Percentiles rank a stretch among this genome's conserved stretches.
Conservation (phyloP, 73 alveolate species). For the Tetrahymena elliotti region DNA sequence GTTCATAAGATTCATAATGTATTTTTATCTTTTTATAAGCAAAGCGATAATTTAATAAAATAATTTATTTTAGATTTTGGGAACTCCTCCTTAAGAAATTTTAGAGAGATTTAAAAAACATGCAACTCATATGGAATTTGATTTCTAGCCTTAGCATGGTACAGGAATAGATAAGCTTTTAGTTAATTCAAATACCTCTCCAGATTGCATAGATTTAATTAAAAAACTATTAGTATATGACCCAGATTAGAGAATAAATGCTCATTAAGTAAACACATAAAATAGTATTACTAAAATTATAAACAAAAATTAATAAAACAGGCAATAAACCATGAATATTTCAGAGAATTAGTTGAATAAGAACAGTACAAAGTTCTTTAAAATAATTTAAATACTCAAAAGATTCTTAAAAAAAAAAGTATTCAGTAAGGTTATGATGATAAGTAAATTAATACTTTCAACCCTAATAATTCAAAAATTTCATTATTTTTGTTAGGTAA, state of each 20-base stretch:
- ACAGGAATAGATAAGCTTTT: constrained; percentile 57
- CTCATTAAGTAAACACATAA: constrained; percentile 44
- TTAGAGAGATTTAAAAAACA: constrained; percentile 53
- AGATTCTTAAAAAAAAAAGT: not conserved
- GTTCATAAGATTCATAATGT: constrained; percentile 71
- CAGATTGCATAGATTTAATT: constrained; percentile 55
- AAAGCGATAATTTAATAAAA: not conserved
- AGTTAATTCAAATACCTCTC: constrained; percentile 48
- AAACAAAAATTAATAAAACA: not conserved
- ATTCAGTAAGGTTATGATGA: not conserved
- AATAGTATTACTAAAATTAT: not conserved
- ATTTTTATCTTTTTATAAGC: constrained; percentile 30
- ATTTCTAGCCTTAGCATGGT: constrained; percentile 56
- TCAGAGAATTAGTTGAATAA: not conserved
- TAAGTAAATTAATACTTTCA: too few relatives aligned
- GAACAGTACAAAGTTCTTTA: not conserved
- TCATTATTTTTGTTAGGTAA: not conserved
- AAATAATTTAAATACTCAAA: not conserved
- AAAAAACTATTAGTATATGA: constrained; percentile 63
- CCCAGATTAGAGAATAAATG: constrained; percentile 87
- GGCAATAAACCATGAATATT: not conserved
- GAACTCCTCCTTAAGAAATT: constrained; percentile 65
- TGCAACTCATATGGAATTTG: constrained; percentile 68
- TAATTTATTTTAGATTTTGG: constrained; percentile 19
- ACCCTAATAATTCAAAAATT: too few relatives aligned